These are phyloP conservation scores for Metschnikowia chrysomelidarum DNA, from an alignment of 805 yeast species.

Conservation along the genomic window DNA sequence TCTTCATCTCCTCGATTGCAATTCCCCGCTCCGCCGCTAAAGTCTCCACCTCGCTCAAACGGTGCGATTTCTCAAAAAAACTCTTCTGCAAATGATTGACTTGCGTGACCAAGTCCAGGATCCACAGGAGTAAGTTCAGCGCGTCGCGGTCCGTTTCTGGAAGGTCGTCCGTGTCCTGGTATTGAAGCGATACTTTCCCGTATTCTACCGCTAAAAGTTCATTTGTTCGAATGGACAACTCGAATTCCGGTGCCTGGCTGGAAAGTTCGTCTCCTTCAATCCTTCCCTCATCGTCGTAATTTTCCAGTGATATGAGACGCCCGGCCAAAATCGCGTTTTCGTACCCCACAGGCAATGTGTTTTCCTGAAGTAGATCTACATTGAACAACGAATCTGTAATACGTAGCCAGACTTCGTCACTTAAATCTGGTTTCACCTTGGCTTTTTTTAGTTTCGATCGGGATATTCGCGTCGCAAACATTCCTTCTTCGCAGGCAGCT, in stretches of 20 bases:
- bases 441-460: conserved; percentile 8
- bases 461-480: conserved; percentile 11
- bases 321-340: conserved; percentile 18
- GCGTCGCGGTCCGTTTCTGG: conserved; percentile 6
- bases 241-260: conserved; percentile 13
- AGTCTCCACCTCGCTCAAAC: conserved; percentile 1
- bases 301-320: conserved; percentile 24
- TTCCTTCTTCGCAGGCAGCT: conserved; percentile 21
- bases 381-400: conserved; percentile 21
- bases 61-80: background rate
- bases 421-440: conserved; percentile 12
- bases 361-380: conserved; percentile 2
- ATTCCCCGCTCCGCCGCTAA: conserved; percentile 8
- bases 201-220: conserved; percentile 14
- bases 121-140: conserved; percentile 18
- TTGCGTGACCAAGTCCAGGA: conserved; percentile 10
- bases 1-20: conserved; percentile 14
- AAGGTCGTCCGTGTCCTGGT: conserved; percentile 9
- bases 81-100: conserved; percentile 6
- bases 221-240: conserved; percentile 11
- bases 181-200: conserved; percentile 11
- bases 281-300: conserved; percentile 25
- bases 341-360: conserved; percentile 11
- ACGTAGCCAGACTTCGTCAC: conserved; percentile 20
- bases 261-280: conserved; percentile 23